Base-by-base conservation (phyloP, 176 grass and related monocot species). In the Oryza meyeriana region DNA sequence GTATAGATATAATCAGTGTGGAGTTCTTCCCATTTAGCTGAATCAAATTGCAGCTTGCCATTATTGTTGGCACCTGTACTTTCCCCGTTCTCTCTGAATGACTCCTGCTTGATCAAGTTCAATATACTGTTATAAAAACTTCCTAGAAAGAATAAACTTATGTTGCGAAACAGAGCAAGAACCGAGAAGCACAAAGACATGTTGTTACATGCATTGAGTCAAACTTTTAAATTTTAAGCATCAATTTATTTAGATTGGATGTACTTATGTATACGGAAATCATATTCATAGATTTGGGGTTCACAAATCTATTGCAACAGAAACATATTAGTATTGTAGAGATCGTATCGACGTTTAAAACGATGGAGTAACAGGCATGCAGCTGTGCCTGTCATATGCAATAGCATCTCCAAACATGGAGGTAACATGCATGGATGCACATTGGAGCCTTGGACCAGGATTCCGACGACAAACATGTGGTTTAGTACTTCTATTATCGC, bases 1-100 rank as follows among this genome's bases (percentile, higher is more conserved):
- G 89, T 91, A 71, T 91, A 91, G 63, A 91, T 87, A 45, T 91
- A 91, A 48, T 91, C 89, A 6, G 85, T 81, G 81, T 91, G 89
- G 55, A 87, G 13, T 68, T 91, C 89, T 24, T 26, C 72, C 89
- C 85, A 87, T 47, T 71, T 84, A 22, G 63, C 59, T 4, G 70
- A 13, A 3, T 75, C 81, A 26, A 76, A 48, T 45, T 18, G 70
- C 52, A 25, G 4, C 22, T 64, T 63, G 11, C 63, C 81, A 31
- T 73, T 18, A 10, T 36, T 12, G 13, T 8, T 40, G 31, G 66
- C 50, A 22, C 17, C 80, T 11, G 36, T 24, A n/a, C 14, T 66
- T 28, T 84, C 40, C 1, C 50, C 64, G 47, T 25, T 55, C 36
- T 39, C 36, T 9, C 7, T 20, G 57, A 22, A 41, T 8, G 76